These are phyloP conservation scores for Nigrospora sphaerica DNA, from an alignment of 2,329 filamentous ascomycete genomes.

Conservation along the genomic window DNA sequence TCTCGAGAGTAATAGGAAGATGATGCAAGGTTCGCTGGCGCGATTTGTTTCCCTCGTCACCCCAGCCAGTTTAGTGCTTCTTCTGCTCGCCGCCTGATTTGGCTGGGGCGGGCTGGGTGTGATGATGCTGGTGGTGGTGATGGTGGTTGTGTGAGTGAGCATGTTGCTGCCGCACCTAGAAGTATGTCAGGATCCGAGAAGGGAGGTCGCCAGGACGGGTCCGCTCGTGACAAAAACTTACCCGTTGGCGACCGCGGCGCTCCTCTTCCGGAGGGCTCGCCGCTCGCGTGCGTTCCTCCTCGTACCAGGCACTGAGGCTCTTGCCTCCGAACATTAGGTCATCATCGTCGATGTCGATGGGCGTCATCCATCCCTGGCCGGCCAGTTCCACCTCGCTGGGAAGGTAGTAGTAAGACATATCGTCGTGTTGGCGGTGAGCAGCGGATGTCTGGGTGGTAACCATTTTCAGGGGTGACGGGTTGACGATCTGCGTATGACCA, in stretches of 20 bases:
- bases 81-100: conserved; percentile 15
- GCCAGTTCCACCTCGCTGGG: conserved; percentile 14
- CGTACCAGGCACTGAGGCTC: conserved; percentile 52
- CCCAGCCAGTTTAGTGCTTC: conserved; percentile 10
- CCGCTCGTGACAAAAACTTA: conserved; percentile 9
- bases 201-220: neutral
- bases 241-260: conserved; percentile 31
- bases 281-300: conserved; percentile 44
- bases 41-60: no score
- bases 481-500: conserved; percentile 10
- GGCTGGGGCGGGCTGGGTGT: neutral
- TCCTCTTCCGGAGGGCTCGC: conserved; percentile 34
- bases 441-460: conserved; percentile 19
- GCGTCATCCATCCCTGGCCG: conserved; percentile 38
- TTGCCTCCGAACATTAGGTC: conserved; percentile 56
- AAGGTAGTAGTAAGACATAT: conserved; percentile 19
- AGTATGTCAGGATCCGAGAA: conserved; percentile 5
- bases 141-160: conserved; percentile 15
- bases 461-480: conserved; percentile 25
- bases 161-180: conserved; percentile 15
- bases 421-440: conserved; percentile 11
- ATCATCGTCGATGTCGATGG: conserved; percentile 53
- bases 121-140: conserved; percentile 8
- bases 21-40: no score
- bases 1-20: no score